phyloP scores from a whole-genome alignment of 2,329 filamentous ascomycete species.

The Hirsutella minnesotensis region DNA sequence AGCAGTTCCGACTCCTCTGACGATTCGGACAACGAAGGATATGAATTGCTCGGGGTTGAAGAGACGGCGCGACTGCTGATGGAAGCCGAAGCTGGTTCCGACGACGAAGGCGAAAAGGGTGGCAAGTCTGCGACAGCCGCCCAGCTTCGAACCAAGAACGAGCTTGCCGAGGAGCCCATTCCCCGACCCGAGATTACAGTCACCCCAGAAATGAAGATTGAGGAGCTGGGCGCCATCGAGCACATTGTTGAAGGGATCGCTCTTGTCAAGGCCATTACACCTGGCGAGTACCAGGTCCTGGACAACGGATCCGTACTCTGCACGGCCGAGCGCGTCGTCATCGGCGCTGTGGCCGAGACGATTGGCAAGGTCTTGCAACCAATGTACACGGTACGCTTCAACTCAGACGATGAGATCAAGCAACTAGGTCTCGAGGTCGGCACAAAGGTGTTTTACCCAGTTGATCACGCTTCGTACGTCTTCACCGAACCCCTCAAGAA shows the following conservation, averaged over 20 bases:
- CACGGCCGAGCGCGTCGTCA: constrained; percentile 58
- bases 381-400: constrained; percentile 72
- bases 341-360: constrained; percentile 76
- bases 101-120: constrained; percentile 54
- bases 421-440: constrained; percentile 57
- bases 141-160: constrained; percentile 71
- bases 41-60: constrained; percentile 65
- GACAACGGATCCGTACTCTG: constrained; percentile 79
- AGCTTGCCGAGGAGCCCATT: constrained; percentile 50
- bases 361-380: constrained; percentile 79
- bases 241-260: constrained; percentile 67
- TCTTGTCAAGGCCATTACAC: constrained; percentile 65
- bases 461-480: constrained; percentile 67
- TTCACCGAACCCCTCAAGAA: constrained; percentile 74
- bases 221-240: constrained; percentile 63
- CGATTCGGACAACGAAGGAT: constrained; percentile 46
- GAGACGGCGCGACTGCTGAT: constrained; percentile 79
- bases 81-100: constrained; percentile 67
- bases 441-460: constrained; percentile 66
- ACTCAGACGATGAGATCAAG: constrained; percentile 53
- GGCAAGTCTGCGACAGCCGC: constrained; percentile 25
- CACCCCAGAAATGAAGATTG: constrained; percentile 64
- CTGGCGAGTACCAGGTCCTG: constrained; percentile 75
- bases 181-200: constrained; percentile 72
- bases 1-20: constrained; percentile 48